Evolutionary conservation across 768 basidiomycete genomes (phyloP), one percentile per base, ranked within the genome.

Genomic region (Leucosporidium creatinivorum): DNA sequence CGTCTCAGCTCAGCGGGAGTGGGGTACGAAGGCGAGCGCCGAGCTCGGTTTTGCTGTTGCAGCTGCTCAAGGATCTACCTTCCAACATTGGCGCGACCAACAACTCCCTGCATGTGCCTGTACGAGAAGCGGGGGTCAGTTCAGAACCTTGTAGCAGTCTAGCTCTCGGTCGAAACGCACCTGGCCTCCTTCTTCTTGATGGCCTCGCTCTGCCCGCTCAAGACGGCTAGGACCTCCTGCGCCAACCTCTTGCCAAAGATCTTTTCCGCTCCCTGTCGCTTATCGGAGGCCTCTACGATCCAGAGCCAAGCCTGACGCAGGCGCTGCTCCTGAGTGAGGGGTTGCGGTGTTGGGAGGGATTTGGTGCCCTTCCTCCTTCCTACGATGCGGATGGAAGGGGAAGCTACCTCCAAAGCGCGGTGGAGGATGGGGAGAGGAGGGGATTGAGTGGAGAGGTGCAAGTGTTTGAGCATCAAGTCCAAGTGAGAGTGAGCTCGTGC

Each of bases 351-450:
- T 54, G 81, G 78, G 17, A 86, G 77, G n/a, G 79, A 82, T 79
- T 92, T 92, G 23, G 85, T 84, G 3, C 85, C 84, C 57, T 81
- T 81, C 62, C 84, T 84, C 71, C 85, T 82, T 33, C 82, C 84
- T 67, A 85, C 75, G 44, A 81, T 69, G 30, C 85, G 82, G 31
- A 93, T 85, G 1, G 86, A 84, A 1, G 93, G 93, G 5, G 89
- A 82, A 2, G 85, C 86, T 3, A 82, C 75, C 28, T 83, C 75
- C 60, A 96, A 79, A 0, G 92, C 93, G 74, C 86, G 78, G 49
- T 86, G 85, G 6, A 96, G 79, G 70, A 94, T 84, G 23, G 89
- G 89, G 44, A 91, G 80, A 0, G 92, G 88, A n/a, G 86, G 85
- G 10, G 85, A 83, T 62, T 86, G 83, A 21, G 91, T 93, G 66